Conservation (phyloP, 192 early-diverging fungal genomes). For the Umbelopsis ramanniana region DNA sequence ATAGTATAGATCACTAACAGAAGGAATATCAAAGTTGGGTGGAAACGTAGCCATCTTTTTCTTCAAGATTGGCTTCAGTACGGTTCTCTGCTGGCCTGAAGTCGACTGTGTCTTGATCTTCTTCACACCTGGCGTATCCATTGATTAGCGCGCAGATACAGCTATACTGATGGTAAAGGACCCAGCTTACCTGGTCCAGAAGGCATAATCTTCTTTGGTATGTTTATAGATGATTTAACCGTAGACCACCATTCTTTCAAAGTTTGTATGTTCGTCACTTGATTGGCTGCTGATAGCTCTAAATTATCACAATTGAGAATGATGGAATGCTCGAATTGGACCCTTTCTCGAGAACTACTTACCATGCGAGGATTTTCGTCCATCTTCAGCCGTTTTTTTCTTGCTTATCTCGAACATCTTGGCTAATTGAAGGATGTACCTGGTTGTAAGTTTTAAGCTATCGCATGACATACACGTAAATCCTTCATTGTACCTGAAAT, state of each 20-base stretch:
- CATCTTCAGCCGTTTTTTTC: neutral
- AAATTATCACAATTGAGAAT: no score
- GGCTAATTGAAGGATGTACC: neutral
- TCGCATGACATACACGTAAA: neutral
- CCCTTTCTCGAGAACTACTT: neutral
- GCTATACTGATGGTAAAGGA: neutral
- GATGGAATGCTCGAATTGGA: neutral
- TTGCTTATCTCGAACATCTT: slow-evolving; percentile 3
- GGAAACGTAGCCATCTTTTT: neutral
- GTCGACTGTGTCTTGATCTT: neutral
- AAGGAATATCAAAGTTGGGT: slow-evolving; percentile 1
- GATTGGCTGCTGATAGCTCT: neutral
- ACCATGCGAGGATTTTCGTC: neutral
- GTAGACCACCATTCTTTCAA: slow-evolving; percentile 17
- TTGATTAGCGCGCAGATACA: neutral
- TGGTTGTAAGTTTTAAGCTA: no score
- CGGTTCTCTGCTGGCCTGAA: neutral
- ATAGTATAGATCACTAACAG: slow-evolving; percentile 1
- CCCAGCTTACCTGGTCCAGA: neutral
- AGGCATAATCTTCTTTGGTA: neutral
- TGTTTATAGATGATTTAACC: slow-evolving; percentile 6
- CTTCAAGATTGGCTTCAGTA: slow-evolving; percentile 4
- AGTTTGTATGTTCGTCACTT: neutral
- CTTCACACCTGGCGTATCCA: neutral
- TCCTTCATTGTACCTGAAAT: neutral